A percentile compares a stretch with the other conserved stretches of the same genome.
Evolutionary conservation across 1,284 basidiomycete genomes (phyloP).

Genomic region (Ganoderma sinense): DNA sequence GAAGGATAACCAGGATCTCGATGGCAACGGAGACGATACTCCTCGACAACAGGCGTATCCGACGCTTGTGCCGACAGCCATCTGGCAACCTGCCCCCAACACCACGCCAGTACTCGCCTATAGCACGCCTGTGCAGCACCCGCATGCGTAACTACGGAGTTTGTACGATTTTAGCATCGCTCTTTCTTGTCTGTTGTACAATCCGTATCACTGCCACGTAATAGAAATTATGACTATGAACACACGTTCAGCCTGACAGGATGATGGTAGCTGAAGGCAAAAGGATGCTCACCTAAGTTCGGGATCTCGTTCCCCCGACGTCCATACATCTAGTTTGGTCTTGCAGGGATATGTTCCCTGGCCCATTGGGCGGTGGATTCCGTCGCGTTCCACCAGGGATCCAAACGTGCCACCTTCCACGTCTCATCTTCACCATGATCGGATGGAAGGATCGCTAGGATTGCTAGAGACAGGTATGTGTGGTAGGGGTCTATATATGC

Average conservation of each 20-base stretch:
- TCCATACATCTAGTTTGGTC: not conserved
- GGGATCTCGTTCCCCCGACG: not conserved
- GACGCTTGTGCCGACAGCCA: conserved; percentile 1
- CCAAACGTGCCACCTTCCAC: conserved; percentile 67
- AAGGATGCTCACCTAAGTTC: not conserved
- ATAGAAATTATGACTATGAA: not conserved
- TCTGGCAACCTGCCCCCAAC: conserved; percentile 3
- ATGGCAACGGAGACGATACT: not conserved
- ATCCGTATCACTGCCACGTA: not conserved
- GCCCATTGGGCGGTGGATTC: conserved; percentile 72
- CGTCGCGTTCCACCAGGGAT: conserved; percentile 77
- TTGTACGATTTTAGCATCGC: not conserved
- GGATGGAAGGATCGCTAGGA: conserved; percentile 72
- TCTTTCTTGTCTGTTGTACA: not conserved
- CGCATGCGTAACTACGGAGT: not conserved
- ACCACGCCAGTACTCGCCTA: not conserved
- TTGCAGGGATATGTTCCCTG: conserved; percentile 52
- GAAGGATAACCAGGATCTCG: not conserved
- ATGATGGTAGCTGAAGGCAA: not conserved
- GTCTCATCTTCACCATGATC: conserved; percentile 42
- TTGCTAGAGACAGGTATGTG: conserved; percentile 88
- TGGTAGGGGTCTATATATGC: conserved; percentile 82
- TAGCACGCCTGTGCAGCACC: not conserved
- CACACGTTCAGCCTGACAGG: not conserved
- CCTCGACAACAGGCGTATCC: not conserved